Conservation (phyloP, 306 rosid genomes). For the Pyrus betulifolia region DNA sequence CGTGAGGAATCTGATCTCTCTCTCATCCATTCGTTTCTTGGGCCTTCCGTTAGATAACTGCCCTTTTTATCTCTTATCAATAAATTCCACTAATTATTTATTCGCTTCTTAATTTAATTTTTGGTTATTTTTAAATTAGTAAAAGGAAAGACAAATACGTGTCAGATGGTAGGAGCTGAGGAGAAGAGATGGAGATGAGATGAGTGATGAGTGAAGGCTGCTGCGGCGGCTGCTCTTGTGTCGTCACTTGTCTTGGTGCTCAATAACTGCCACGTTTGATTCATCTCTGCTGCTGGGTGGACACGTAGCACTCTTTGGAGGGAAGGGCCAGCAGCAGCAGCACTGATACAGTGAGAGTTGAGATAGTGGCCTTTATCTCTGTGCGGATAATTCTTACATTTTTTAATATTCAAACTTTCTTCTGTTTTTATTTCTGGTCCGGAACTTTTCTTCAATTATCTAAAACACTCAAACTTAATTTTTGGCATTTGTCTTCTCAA, state of each 20-base stretch:
- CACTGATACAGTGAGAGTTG: too few relatives aligned
- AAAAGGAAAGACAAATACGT: background rate
- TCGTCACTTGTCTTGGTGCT: background rate
- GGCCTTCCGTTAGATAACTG: background rate
- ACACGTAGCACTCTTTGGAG: background rate
- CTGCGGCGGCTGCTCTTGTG: background rate
- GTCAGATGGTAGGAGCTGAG: background rate
- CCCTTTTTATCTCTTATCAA: background rate
- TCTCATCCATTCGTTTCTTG: background rate
- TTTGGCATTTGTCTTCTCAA: too few relatives aligned
- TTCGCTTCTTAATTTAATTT: too few relatives aligned
- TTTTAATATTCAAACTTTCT: too few relatives aligned
- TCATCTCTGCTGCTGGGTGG: background rate
- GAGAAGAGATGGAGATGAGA: background rate
- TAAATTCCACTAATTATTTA: background rate
- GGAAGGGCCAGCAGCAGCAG: background rate
- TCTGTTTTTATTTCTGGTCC: too few relatives aligned
- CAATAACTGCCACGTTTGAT: background rate
- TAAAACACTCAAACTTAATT: too few relatives aligned
- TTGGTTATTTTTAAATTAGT: too few relatives aligned
- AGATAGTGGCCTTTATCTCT: background rate
- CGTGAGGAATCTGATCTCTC: constrained; percentile 2
- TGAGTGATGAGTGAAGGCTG: too few relatives aligned
- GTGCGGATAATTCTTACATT: background rate
- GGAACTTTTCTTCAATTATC: too few relatives aligned